Conservation (phyloP, 2,329 filamentous ascomycete genomes). For the Kalaharituber pfeilii region DNA sequence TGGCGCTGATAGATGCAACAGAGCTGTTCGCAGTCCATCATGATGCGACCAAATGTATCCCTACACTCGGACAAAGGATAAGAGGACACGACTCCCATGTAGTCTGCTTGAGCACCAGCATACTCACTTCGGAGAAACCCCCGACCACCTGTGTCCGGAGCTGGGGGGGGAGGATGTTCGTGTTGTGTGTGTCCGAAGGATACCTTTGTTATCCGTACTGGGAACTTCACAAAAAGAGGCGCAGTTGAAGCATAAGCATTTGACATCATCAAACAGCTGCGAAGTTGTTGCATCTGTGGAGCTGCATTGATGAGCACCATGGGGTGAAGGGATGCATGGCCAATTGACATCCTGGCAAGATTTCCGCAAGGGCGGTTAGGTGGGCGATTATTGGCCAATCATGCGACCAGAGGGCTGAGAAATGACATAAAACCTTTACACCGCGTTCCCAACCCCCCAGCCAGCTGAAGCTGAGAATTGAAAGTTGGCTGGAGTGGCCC, state of each 20-base stretch:
- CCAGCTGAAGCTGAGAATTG: neutral
- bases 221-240: no score
- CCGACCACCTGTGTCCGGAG: neutral
- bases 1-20: neutral
- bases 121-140: neutral
- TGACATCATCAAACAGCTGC: neutral
- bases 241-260: neutral
- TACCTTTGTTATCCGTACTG: no score
- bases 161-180: neutral
- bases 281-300: neutral
- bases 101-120: neutral
- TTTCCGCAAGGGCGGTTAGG: neutral
- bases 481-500: neutral
- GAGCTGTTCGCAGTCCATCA: neutral
- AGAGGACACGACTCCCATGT: slow-evolving; percentile 1
- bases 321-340: no score
- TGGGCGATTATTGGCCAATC: neutral
- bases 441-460: neutral
- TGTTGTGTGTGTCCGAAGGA: no score
- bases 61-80: neutral
- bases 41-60: no score
- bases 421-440: no score
- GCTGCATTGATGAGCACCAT: neutral
- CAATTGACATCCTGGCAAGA: neutral
- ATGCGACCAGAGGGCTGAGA: no score